phyloP scores from a whole-genome alignment of 164 flowering plant genomes.

The Pachysandra terminalis region DNA sequence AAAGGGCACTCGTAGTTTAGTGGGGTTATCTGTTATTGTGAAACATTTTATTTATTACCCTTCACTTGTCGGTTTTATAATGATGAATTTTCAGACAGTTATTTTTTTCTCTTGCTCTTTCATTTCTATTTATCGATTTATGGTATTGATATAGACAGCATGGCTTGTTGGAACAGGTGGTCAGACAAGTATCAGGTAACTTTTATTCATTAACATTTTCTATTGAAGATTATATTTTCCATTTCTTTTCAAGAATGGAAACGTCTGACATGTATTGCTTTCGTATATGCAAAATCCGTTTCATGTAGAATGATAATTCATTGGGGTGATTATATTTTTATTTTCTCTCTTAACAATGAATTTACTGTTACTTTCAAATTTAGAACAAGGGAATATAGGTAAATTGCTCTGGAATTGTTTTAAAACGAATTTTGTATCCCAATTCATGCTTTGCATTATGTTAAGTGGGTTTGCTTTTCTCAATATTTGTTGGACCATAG shows the following conservation, averaged over 20 bases:
- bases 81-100: not conserved
- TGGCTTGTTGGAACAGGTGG: conserved; percentile 61
- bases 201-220: not conserved
- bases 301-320: no score
- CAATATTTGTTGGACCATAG: no score
- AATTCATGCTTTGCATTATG: no score
- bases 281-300: not conserved
- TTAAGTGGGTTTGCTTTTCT: no score
- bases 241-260: conserved; percentile 1
- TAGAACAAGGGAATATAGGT: no score
- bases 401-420: no score
- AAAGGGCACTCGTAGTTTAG: not conserved
- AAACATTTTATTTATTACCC: not conserved
- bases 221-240: not conserved
- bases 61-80: not conserved
- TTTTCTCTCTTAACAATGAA: not conserved
- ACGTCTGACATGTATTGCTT: not conserved
- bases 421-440: no score
- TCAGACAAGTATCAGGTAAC: conserved; percentile 90
- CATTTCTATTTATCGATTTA: not conserved
- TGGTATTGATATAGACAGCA: not conserved
- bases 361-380: no score
- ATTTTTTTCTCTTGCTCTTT: no score
- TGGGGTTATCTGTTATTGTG: not conserved
- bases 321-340: not conserved